Evolutionary conservation across 331 rosid species (phyloP), one percentile per base, ranked within the genome.

Genomic region (Pyracantha coccinea): DNA sequence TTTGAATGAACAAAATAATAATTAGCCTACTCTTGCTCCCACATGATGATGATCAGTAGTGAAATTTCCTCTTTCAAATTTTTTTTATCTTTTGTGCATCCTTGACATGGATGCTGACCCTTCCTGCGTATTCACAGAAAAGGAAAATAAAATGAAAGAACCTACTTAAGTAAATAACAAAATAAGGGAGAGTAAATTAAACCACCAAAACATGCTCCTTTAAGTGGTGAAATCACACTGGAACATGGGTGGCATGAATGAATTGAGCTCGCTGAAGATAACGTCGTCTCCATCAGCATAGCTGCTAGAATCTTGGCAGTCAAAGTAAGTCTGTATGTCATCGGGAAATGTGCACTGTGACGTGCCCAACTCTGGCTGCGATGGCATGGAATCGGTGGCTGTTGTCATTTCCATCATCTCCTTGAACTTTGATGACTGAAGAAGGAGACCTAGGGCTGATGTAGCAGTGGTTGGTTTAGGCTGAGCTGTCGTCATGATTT

Each of bases 321-420:
- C 85, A 17, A 83, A 83, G 66, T 75, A 80, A 13, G 84, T 83
- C 25, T 75, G 85, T 47, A 86, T 69, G 38, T 83, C 85, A 0
- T 81, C 78, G 2, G 87, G 84, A 41, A 86, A 83, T 24, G 78
- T 20, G 68, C 82, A 66, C 4, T 62, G 77, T 0, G 73, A 31
- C 1, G 44, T 28, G 7, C 59, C 77, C 6, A 21, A 71, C 69
- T 79, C 81, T 14, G 53, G 67, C 41, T 47, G 54, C 21, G 79
- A 61, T 0, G 83, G 41, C 9, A 58, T 35, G 44, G 44, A 50
- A 19, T 80, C 81, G 6, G 65, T 28, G 7, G 44, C 47, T 8
- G 85, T 70, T 5, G 82, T 78, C 81, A 75, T 85, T 77, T 85
- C 83, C 82, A 81, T 81, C 88, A 85, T 85, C 73, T 85, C 88